Percentiles rank a stretch among this genome's conserved stretches.
phyloP scores from a whole-genome alignment of 179 eudicot genomes.

The Beta macrorhiza region DNA sequence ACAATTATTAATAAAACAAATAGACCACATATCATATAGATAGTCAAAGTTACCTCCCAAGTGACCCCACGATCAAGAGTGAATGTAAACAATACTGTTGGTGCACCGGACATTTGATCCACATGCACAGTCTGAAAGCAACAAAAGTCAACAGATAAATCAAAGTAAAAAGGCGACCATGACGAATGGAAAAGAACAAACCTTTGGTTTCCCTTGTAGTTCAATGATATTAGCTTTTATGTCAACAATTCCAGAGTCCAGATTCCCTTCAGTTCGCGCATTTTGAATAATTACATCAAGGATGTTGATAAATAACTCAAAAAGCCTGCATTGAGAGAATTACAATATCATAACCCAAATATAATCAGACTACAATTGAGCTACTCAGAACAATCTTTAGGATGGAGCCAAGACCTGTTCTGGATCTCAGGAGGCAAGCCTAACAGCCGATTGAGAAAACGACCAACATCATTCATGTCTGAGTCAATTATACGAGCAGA shows the following conservation, averaged over 20 bases:
- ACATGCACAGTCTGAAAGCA: slow-evolving; percentile 82
- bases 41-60: slow-evolving; percentile 66
- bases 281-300: slow-evolving; percentile 78
- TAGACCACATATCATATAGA: not conserved
- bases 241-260: slow-evolving; percentile 95
- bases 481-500: slow-evolving; percentile 95
- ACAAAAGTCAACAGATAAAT: slow-evolving; percentile 19
- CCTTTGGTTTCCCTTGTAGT: slow-evolving; percentile 87
- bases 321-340: slow-evolving; percentile 52
- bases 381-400: slow-evolving; percentile 10
- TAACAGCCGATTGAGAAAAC: slow-evolving; percentile 85
- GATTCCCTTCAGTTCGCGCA: slow-evolving; percentile 87
- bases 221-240: slow-evolving; percentile 81
- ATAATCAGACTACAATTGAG: not conserved
- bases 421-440: slow-evolving; percentile 98
- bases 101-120: slow-evolving; percentile 89
- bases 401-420: slow-evolving; percentile 53
- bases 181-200: slow-evolving; percentile 24
- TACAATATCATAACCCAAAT: not conserved
- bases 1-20: not conserved
- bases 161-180: not conserved
- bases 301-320: slow-evolving; percentile 89
- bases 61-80: slow-evolving; percentile 88
- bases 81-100: slow-evolving; percentile 84
- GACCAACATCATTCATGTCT: slow-evolving; percentile 99